Percentiles rank a stretch among this genome's conserved stretches.
phyloP scores from a whole-genome alignment of 1,284 basidiomycete genomes.

The Marasmius fiardii region DNA sequence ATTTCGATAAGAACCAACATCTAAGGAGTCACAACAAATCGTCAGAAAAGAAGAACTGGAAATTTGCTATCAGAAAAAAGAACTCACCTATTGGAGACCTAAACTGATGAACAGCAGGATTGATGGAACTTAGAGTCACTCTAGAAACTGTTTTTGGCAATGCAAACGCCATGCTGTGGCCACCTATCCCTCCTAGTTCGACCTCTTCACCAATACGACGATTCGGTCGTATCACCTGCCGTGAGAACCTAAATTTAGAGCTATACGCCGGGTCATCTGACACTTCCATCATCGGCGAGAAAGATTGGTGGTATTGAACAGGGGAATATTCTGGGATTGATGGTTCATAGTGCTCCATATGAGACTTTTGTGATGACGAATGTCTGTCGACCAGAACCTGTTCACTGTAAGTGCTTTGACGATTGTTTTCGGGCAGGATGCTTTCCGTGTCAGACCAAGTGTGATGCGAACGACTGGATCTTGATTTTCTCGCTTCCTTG shows the following conservation, averaged over 20 bases:
- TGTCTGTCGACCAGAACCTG: background rate
- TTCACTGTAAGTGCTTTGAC: background rate
- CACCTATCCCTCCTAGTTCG: constrained; percentile 31
- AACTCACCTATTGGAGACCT: constrained; percentile 47
- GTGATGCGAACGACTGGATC: constrained; percentile 16
- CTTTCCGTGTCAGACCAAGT: constrained; percentile 10
- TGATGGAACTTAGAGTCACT: constrained; percentile 31
- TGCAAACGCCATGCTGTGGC: constrained; percentile 18
- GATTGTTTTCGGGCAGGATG: background rate
- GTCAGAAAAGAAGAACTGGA: background rate
- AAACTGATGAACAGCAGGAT: constrained; percentile 44
- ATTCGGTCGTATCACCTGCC: constrained; percentile 38
- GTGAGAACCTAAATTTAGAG: constrained; percentile 17
- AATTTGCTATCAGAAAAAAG: constrained; percentile 1
- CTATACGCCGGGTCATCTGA: constrained; percentile 9
- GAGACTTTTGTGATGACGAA: background rate
- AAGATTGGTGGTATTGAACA: background rate
- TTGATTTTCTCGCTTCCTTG: constrained; percentile 37
- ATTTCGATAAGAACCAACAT: constrained; percentile 16
- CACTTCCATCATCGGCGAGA: constrained; percentile 16
- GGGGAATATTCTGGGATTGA: background rate
- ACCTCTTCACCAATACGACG: constrained; percentile 36
- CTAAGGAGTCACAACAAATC: constrained; percentile 5
- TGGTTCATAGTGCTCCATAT: background rate
- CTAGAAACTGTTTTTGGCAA: constrained; percentile 35